These are phyloP conservation scores for Lipomyces chichibuensis DNA, from an alignment of 805 yeast species.

Conservation along the genomic window DNA sequence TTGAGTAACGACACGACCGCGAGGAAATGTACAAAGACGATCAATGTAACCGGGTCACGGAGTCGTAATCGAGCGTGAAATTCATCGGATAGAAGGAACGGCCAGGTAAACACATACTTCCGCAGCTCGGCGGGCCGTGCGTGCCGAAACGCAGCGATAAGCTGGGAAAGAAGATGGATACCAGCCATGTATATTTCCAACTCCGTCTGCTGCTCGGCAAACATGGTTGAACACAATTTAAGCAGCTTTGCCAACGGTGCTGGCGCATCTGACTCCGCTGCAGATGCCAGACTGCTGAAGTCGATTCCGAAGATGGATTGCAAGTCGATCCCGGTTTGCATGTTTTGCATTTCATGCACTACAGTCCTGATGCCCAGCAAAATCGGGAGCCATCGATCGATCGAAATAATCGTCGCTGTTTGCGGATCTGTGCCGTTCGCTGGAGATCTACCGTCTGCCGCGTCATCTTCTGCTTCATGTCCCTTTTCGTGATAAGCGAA, in stretches of 20 bases:
- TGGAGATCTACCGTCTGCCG: slow-evolving; percentile 1
- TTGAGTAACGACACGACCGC: slow-evolving; percentile 28
- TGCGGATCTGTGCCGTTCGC: neutral
- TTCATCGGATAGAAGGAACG: slow-evolving; percentile 31
- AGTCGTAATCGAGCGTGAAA: slow-evolving; percentile 23
- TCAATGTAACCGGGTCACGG: slow-evolving; percentile 26
- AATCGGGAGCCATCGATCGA: slow-evolving; percentile 34
- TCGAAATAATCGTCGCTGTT: slow-evolving; percentile 20
- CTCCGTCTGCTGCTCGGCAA: slow-evolving; percentile 12
- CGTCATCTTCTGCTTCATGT: neutral
- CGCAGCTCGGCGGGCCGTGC: slow-evolving; percentile 33
- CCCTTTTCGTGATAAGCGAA: slow-evolving; percentile 30
- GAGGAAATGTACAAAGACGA: slow-evolving; percentile 31
- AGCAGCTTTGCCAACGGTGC: slow-evolving; percentile 17
- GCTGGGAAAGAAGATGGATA: slow-evolving; percentile 26
- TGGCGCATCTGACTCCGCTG: slow-evolving; percentile 4
- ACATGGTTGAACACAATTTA: slow-evolving; percentile 4
- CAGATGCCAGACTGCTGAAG: slow-evolving; percentile 18
- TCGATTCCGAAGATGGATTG: slow-evolving; percentile 33
- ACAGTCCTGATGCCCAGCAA: slow-evolving; percentile 33
- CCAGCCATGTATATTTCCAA: slow-evolving; percentile 27
- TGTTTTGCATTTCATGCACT: slow-evolving; percentile 31
- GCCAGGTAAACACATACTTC: slow-evolving; percentile 36
- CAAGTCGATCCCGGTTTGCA: slow-evolving; percentile 29
- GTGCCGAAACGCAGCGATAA: slow-evolving; percentile 24